Base-by-base conservation (phyloP, 441 rosid genomes). In the Adansonia madagascariensis region DNA sequence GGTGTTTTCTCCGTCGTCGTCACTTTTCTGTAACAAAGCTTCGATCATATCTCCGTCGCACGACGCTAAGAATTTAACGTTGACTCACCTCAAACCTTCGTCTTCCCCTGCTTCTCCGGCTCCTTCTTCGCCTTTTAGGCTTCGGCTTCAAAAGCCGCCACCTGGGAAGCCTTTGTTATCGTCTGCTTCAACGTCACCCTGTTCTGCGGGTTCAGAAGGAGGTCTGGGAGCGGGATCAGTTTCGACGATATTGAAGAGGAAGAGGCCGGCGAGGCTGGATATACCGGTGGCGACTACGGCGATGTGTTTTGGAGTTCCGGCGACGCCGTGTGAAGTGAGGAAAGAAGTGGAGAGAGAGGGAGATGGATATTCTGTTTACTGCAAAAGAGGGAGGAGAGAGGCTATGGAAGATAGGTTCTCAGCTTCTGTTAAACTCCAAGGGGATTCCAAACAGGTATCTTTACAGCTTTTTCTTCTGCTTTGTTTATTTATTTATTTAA, bases 391-490 rank as follows among this genome's bases (percentile, higher is more conserved):
- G 41, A 85, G 86, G 78, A 86, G 92, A 83, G 88, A 83, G 20
- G 83, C 88, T 56, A 86, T 90, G 94, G 97, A 91, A 75, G 97
- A 91, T 85, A 89, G 94, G 1, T 89, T 82, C 85, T 88, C 97
- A n/a, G 90, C 91, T 14, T 20, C 80, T 14, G 83, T 86, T 49
- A 72, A 60, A 79, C 74, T 86, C 79, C 84, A 80, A 4, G 91
- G 91, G 67, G 87, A 86, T 74, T 64, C 66, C 47, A 89, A 81
- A 59, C 88, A 89, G 89, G 94, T 90, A 81, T 50, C 59, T 24
- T 55, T 53, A 65, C 6, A n/a, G n/a, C 43, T 20, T 31, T 39
- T 77, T 24, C 27, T 24, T 24, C 27, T 24, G 27, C 27, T 24
- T 24, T 24, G 27, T 24, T 24, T 24, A 24, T 24, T 24, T 49